Base-by-base conservation (phyloP, 2,329 filamentous ascomycete species). In the Annulohypoxylon truncatum region DNA sequence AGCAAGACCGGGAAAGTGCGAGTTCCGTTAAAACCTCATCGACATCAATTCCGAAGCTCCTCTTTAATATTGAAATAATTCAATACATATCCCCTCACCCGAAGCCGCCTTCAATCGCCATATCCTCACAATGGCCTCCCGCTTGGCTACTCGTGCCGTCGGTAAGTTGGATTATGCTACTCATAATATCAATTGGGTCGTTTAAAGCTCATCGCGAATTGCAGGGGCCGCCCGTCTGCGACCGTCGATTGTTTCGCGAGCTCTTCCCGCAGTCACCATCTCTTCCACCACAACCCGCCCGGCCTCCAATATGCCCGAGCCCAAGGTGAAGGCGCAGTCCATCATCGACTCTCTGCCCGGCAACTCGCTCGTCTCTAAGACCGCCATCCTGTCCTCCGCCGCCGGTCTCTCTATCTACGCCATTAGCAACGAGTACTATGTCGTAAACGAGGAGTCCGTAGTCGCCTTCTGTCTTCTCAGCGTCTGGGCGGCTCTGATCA, bases 361-460 rank as follows among this genome's bases (percentile, higher is more conserved):
- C 76, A 97, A 89, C 88, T 95, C 88, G 79, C 86, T 97, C 72
- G 85, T 97, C 79, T 96, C 93, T 82, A 99, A 99, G 91, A 94
- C 93, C 75, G 96, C 96, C 78, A 95, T 97, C 80, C 91, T 99
- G 77, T 98, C 95, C 79, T 94, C 93, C 76, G 91, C 91, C 72
- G 93, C 96, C 77, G 95, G 92, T 84, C 83, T 97, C 76, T 94
- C 92, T 77, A 88, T 97, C 81, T 97, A 96, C 80, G 96, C 94
- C 78, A 94, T 99, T 84, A 96, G 92, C 90, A 99, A 97, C 85
- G 96, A 99, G 89, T 94, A 98, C 87, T 98, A 97, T 84, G 94
- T 99, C 80, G 88, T 99, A 84, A 99, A 99, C 86, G 96, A 99
- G 88, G 96, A 99, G 87, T 92, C 94, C 71, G 92, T 99, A 79